A percentile compares a stretch with the other conserved stretches of the same genome.
These are phyloP conservation scores for Aethionema arabicum DNA, from an alignment of 345 rosid species.

Conservation along the genomic window DNA sequence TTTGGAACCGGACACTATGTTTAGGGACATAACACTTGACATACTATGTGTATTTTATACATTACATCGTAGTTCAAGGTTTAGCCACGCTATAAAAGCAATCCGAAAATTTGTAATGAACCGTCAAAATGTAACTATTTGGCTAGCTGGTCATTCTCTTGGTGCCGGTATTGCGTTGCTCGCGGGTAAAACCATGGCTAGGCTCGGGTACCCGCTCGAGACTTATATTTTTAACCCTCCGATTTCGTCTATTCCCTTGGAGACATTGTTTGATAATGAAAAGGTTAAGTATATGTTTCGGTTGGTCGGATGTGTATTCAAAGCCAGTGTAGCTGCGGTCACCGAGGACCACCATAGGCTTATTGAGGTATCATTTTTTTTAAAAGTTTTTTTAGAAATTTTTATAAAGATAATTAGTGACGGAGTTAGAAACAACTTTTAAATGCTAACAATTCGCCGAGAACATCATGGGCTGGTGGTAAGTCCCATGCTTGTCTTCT, in stretches of 20 bases:
- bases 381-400: too few relatives aligned
- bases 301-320: constrained; percentile 39
- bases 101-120: constrained; percentile 27
- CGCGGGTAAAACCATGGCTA: constrained; percentile 49
- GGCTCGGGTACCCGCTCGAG: constrained; percentile 34
- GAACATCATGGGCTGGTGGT: too few relatives aligned
- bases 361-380: background rate
- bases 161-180: constrained; percentile 61
- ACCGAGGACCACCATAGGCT: constrained; percentile 23
- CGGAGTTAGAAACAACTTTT: too few relatives aligned
- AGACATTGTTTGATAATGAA: constrained; percentile 34
- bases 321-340: constrained; percentile 44
- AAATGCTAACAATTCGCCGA: too few relatives aligned
- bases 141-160: constrained; percentile 68
- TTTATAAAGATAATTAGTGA: too few relatives aligned
- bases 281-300: constrained; percentile 41
- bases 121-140: constrained; percentile 31
- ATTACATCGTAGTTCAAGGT: constrained; percentile 45
- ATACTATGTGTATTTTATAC: constrained; percentile 34
- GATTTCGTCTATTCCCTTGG: constrained; percentile 48
- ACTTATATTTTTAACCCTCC: constrained; percentile 63
- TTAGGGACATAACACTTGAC: constrained; percentile 40
- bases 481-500: too few relatives aligned
- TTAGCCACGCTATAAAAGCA: constrained; percentile 42
- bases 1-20: constrained; percentile 22